Evolutionary conservation across 257 asterid genomes (phyloP), one percentile per base, ranked within the genome.

Genomic region (Eucommia ulmoides): DNA sequence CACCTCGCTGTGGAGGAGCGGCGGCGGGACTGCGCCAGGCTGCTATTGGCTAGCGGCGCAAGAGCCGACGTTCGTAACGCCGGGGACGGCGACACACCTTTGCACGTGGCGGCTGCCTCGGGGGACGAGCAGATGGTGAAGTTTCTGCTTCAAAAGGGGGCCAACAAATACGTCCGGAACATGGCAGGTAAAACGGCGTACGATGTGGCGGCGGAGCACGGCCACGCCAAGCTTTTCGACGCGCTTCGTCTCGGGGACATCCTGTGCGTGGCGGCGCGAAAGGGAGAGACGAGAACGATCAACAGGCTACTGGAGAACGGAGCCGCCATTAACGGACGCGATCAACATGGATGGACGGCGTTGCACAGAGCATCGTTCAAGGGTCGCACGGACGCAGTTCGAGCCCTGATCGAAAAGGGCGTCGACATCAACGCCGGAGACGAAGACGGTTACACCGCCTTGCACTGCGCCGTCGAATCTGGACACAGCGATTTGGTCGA

Each of bases 301-400:
- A 64, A 65, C 6, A 54, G 79, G 63, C 78, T 79, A 0, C 58
- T 85, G 0, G 94, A 82, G 24, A 73, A 54, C 1, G 93, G 95
- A 1, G 95, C 92, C 0, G 56, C 60, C 15, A 67, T 79, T 17
- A 75, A 82, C 24, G 88, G 94, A 0, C 74, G 83, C 0, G 94
- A 85, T 25, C 93, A 79, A 20, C 70, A 79, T 8, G 88, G 93
- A 2, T 85, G 93, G 92, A 82, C 82, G 0, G 83, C 80, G 7
- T 70, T 85, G 20, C 95, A 85, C 50, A 45, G 95, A 18, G 88
- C 92, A 0, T 72, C 85, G 2, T 82, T 82, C 29, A 85, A 82
- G 58, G 92, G 95, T 22, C 53, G 72, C 2, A 33, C 60, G 0
- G 93, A 85, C 11, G 82, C 67, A 6, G 80, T 63, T 8, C 60